A percentile compares a stretch with the other conserved stretches of the same genome.
These are phyloP conservation scores for Kodamaea hsintzibuensis DNA, from an alignment of 805 yeast species.

Conservation along the genomic window DNA sequence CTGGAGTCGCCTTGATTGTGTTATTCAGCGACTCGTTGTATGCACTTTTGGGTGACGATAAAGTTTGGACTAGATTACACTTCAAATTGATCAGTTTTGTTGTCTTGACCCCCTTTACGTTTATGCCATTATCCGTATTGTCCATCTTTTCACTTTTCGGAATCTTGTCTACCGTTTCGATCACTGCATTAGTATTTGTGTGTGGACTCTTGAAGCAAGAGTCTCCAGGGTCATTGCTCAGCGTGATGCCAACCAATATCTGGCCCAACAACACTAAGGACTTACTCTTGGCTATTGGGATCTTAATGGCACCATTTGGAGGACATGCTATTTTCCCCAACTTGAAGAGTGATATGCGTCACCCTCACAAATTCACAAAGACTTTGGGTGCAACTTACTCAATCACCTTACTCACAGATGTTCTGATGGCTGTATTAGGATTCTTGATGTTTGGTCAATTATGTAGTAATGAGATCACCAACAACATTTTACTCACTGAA, in stretches of 20 bases:
- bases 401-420: conserved; percentile 60
- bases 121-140: conserved; percentile 55
- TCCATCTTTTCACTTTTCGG: conserved; percentile 59
- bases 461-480: conserved; percentile 74
- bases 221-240: conserved; percentile 57
- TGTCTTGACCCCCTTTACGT: conserved; percentile 75
- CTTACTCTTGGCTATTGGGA: conserved; percentile 56
- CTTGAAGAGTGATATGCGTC: conserved; percentile 71
- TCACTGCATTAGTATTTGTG: conserved; percentile 45
- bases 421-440: conserved; percentile 63
- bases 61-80: conserved; percentile 40
- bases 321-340: conserved; percentile 86
- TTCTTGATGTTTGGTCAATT: conserved; percentile 76
- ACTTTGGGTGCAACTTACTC: conserved; percentile 58
- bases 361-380: conserved; percentile 57
- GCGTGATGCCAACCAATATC: conserved; percentile 42
- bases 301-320: conserved; percentile 77
- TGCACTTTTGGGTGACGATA: conserved; percentile 41
- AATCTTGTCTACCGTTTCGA: conserved; percentile 52
- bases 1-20: conserved; percentile 56
- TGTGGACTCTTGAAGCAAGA: conserved; percentile 45
- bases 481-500: conserved; percentile 62
- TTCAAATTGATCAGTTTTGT: conserved; percentile 71
- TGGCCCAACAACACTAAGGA: conserved; percentile 35
- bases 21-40: conserved; percentile 62